Conservation (phyloP, 176 grass and related monocot species). For the Carex cristatella region DNA sequence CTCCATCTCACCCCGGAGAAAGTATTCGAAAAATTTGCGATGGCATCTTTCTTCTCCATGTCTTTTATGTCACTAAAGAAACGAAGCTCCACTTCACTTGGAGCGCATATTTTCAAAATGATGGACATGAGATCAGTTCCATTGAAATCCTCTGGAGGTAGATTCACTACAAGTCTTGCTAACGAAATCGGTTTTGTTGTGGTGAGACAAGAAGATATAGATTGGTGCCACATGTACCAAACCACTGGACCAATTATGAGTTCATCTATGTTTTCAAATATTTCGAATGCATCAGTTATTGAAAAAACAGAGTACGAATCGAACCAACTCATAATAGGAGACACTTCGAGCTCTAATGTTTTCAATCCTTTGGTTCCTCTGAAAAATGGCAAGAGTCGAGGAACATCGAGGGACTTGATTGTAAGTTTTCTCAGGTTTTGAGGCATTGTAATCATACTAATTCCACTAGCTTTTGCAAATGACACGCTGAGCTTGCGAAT, state of each 20-base stretch:
- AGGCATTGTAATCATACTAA: neutral
- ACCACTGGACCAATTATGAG: slow-evolving; percentile 43
- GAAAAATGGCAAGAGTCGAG: slow-evolving; percentile 26
- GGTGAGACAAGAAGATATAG: neutral
- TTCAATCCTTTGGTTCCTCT: slow-evolving; percentile 12
- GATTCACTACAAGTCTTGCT: slow-evolving; percentile 49
- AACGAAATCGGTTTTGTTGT: slow-evolving; percentile 13
- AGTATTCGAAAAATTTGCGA: neutral
- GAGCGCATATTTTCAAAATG: slow-evolving; percentile 31
- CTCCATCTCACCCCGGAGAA: slow-evolving; percentile 47
- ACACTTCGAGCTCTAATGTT: slow-evolving; percentile 41
- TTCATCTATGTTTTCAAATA: slow-evolving; percentile 37
- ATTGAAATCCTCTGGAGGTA: neutral
- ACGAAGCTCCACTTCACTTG: slow-evolving; percentile 50
- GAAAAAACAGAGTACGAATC: slow-evolving; percentile 26
- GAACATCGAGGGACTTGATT: slow-evolving; percentile 37
- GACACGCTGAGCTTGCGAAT: neutral
- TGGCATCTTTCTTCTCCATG: neutral
- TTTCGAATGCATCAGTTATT: slow-evolving; percentile 17
- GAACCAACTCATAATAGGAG: slow-evolving; percentile 1
- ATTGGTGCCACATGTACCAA: slow-evolving; percentile 37
- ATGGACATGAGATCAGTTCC: slow-evolving; percentile 9
- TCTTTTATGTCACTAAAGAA: slow-evolving; percentile 33
- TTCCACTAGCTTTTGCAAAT: neutral
- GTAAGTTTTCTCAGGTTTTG: neutral